Evolutionary conservation across 208 protist genomes (phyloP), one percentile per base, ranked within the genome.

Genomic region (Leishmania turanica): DNA sequence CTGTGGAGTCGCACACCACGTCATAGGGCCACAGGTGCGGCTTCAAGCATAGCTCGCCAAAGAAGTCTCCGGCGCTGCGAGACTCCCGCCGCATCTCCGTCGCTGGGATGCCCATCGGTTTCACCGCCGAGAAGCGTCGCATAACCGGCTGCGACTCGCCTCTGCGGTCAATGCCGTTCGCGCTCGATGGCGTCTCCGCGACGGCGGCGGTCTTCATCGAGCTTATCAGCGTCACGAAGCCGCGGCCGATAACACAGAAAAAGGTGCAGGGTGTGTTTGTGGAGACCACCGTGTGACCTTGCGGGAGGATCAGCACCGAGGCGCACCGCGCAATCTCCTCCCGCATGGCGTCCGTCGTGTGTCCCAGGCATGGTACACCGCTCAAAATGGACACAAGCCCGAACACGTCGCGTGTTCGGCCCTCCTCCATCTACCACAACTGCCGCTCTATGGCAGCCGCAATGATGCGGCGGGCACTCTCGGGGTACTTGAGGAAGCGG

Each of bases 341-440:
- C 1, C 95, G 90, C 85, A 95, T 91, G 37, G 81, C 79, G 34
- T 95, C 92, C 6, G 95, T 96, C 17, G 90, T 91, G 78, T 97
- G 93, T 45, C 88, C 95, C 64, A 97, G 89, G 83, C 93, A 97
- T 17, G 95, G 93, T 64, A 97, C 90, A 53, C 89, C 87, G 62
- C 84, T 87, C 11, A 97, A 86, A 40, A 97, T 88, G 13, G 86
- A 84, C 17, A 90, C 83, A 27, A 97, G 85, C 21, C 91, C 88
- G 75, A 94, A 94, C n/a, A 93, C 72, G 70, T 92, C 84, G 49
- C 95, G 86, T n/a, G 74, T 74, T 65, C 88, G 88, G 34, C 88
- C 95, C 53, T 88, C 90, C 85, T 95, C 88, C 78, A 96, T 87
- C 92, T 92, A 96, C 58, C 70, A 68, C 77, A 64, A 72, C 51